phyloP scores from a whole-genome alignment of 805 yeast species.

The Wickerhamomyces ciferrii region DNA sequence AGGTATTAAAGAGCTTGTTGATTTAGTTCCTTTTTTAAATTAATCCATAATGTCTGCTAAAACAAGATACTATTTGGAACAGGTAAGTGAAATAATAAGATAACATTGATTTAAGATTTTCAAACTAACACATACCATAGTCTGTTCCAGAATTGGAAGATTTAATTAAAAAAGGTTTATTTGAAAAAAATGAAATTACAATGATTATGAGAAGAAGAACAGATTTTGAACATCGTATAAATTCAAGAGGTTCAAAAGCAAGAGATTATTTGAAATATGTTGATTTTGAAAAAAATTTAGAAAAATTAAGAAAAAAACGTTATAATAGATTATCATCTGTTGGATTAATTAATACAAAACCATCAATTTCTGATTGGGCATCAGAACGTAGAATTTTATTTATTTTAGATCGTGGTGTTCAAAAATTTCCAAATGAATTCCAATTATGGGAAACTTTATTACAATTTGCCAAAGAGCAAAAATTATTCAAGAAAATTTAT shows the following conservation, averaged over 20 bases:
- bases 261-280: constrained; percentile 75
- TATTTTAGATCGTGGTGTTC: constrained; percentile 77
- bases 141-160: constrained; percentile 92
- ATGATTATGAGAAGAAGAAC: constrained; percentile 89
- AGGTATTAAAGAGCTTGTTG: too few species aligned
- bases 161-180: constrained; percentile 71
- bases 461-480: constrained; percentile 57
- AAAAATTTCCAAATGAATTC: constrained; percentile 72
- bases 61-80: constrained; percentile 52
- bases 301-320: constrained; percentile 70
- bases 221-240: constrained; percentile 88
- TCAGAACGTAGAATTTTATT: constrained; percentile 76
- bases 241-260: constrained; percentile 75
- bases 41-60: constrained; percentile 28
- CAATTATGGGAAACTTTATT: constrained; percentile 77
- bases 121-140: constrained; percentile 14
- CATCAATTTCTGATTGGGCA: constrained; percentile 81
- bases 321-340: constrained; percentile 53
- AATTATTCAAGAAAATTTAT: constrained; percentile 68
- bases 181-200: constrained; percentile 76
- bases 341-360: constrained; percentile 50
- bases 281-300: constrained; percentile 76
- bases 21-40: too few species aligned
- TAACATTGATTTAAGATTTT: not conserved
- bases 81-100: constrained; percentile 14